Evolutionary conservation across 805 yeast species (phyloP), one percentile per base, ranked within the genome.

Genomic region (Metschnikowia orientalis): DNA sequence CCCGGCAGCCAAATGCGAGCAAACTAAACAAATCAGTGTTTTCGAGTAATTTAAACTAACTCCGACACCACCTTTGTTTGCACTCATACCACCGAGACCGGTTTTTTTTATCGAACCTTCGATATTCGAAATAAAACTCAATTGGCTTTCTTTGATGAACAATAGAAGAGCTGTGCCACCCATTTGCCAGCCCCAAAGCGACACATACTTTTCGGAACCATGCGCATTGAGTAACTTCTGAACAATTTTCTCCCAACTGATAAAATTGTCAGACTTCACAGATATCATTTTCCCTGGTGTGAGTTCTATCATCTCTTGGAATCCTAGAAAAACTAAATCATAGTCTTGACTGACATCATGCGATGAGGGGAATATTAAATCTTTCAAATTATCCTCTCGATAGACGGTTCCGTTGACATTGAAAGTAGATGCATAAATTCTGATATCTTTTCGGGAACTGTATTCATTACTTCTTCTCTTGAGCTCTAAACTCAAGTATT

Each of bases 1-100:
- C 0, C 98, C 98, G 2, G 98, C 98, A 1, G 97, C 97, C 37
- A 92, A 67, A 65, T 92, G 98, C 3, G 94, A 79, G 3, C 80
- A 79, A 8, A 90, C 77, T 44, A 90, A 75, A 49, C 96, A 86
- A 32, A 92, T 59, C 18, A 74, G 75, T 8, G 90, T 77, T 19
- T 77, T 77, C 9, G 81, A 77, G 38, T 79, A 71, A 15, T 70
- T 62, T 49, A 86, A 69, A 41, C 89, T 73, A 3, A 82, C 75
- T 0, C 83, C 80, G 26, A 84, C 75, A 2, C 85, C 95, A 4
- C 95, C 95, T 54, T 86, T 79, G 47, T 79, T 79, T 8, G 78
- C 77, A 36, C 94, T 79, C 59, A 88, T 79, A 5, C 98, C 98
- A 19, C 95, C 95, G 31, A 90, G 70, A 0, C 98, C 98, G 0